Percentiles rank a stretch among this genome's conserved stretches.
Conservation (phyloP, 2,329 filamentous ascomycete species). For the Penicillium sp. region DNA sequence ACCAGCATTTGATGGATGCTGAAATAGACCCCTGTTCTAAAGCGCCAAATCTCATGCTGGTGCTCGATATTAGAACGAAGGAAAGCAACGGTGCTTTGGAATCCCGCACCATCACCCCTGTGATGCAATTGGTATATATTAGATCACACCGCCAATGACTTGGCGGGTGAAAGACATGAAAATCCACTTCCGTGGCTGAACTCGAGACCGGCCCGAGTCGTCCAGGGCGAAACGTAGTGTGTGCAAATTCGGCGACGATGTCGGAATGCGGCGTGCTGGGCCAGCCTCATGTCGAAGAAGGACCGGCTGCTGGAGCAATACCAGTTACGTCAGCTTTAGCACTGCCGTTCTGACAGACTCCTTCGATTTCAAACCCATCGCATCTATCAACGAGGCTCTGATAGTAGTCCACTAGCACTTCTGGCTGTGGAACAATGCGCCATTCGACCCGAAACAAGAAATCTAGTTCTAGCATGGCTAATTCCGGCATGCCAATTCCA, state of each 20-base stretch:
- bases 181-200: conserved; percentile 7
- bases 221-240: conserved; percentile 3
- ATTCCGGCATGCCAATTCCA: conserved; percentile 81
- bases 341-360: conserved; percentile 12
- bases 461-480: conserved; percentile 88
- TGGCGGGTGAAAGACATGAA: neutral
- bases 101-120: neutral
- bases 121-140: conserved; percentile 15
- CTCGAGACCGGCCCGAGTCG: conserved; percentile 23
- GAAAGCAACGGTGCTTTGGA: conserved; percentile 1
- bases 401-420: conserved; percentile 91
- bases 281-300: neutral
- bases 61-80: conserved; percentile 13
- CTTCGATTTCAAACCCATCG: conserved; percentile 55
- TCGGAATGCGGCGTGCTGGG: neutral
- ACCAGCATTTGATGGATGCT: conserved; percentile 17
- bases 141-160: conserved; percentile 13
- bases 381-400: conserved; percentile 71
- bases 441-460: conserved; percentile 90
- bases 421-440: conserved; percentile 94
- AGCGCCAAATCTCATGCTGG: conserved; percentile 12
- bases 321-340: conserved; percentile 9
- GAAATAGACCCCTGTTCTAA: conserved; percentile 15
- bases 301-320: conserved; percentile 14
- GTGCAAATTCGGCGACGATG: conserved; percentile 1